Conservation (phyloP, 805 yeast genomes). For the Ogataea naganishii region DNA sequence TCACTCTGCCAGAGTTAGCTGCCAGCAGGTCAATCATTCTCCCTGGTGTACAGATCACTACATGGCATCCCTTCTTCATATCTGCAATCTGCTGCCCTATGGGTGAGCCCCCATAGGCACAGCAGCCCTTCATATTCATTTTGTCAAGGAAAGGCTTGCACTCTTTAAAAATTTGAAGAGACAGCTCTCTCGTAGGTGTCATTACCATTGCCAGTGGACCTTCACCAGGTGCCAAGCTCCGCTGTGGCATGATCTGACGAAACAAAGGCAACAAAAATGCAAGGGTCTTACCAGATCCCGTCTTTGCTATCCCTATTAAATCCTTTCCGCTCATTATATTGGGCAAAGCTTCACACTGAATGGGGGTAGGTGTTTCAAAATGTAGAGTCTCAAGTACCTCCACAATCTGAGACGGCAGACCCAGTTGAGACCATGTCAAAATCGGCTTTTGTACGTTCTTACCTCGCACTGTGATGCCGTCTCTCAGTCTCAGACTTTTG, state of each 20-base stretch:
- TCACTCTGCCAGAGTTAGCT: constrained; percentile 71
- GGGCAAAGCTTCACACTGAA: constrained; percentile 88
- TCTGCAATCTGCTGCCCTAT: constrained; percentile 76
- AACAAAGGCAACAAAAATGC: constrained; percentile 80
- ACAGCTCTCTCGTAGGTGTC: constrained; percentile 91
- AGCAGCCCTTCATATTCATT: constrained; percentile 45
- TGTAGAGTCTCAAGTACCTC: constrained; percentile 40
- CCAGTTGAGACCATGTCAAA: constrained; percentile 71
- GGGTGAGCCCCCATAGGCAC: constrained; percentile 90
- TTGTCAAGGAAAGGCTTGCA: constrained; percentile 47
- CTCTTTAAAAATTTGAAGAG: constrained; percentile 72
- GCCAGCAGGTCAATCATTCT: constrained; percentile 82
- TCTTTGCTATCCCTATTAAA: constrained; percentile 88
- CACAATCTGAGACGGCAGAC: constrained; percentile 55
- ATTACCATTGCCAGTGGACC: constrained; percentile 77
- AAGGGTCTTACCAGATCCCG: constrained; percentile 94
- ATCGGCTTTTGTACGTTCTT: constrained; percentile 54
- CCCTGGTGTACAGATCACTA: constrained; percentile 93
- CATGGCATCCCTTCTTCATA: constrained; percentile 66
- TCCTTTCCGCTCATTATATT: constrained; percentile 86
- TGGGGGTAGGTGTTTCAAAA: constrained; percentile 68
- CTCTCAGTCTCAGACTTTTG: constrained; percentile 42
- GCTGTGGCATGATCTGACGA: constrained; percentile 74
- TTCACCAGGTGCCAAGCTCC: constrained; percentile 39
- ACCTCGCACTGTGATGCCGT: constrained; percentile 64